Base-by-base conservation (phyloP, 2,329 filamentous ascomycete genomes). In the Escovopsis weberi region DNA sequence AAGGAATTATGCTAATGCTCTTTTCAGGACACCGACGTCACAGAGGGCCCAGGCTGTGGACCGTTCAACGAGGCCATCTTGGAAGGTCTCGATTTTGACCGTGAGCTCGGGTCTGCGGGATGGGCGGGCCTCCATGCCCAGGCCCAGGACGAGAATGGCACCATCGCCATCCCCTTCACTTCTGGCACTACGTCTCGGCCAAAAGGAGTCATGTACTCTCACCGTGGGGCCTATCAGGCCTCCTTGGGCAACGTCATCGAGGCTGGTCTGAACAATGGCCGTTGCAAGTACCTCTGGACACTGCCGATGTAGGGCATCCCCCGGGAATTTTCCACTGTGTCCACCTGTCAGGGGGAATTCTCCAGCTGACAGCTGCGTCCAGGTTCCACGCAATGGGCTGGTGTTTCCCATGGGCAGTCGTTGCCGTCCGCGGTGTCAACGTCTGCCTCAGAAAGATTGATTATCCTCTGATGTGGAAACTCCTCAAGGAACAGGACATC, bases 371-470 rank as follows among this genome's bases (percentile, higher is more conserved):
- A 15, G 15, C 15, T 15, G 15, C 15, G 15, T 15, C 15, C 15
- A 15, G 15, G 15, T 82, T 82, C 52, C 78, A 82, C 52, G 76
- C 78, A 30, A 66, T 78, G 40, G 78, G 73, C n/a, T 91, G 85
- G 85, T 88, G 85, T 1, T 93, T 89, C 53, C 86, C 86, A 0
- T 94, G 88, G 91, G 75, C 88, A 2, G 74, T 95, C n/a, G 93
- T 86, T 10, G 86, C 87, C 1, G 87, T 91, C 4, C 73, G 91
- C 47, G 91, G 89, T n/a, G 93, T 89, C 3, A 87, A 96, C 60
- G 87, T 94, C 58, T 95, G 88, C 54, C 69, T 98, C 15, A 76
- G 91, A 47, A 96, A 94, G 67, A 85, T 98, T 50, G 87, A 96
- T 62, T 98, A 98, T 57, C 78, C 85, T 0, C 70, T 89, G 45